phyloP scores from a whole-genome alignment of 2,329 filamentous ascomycete genomes.

The Alternaria sp. region DNA sequence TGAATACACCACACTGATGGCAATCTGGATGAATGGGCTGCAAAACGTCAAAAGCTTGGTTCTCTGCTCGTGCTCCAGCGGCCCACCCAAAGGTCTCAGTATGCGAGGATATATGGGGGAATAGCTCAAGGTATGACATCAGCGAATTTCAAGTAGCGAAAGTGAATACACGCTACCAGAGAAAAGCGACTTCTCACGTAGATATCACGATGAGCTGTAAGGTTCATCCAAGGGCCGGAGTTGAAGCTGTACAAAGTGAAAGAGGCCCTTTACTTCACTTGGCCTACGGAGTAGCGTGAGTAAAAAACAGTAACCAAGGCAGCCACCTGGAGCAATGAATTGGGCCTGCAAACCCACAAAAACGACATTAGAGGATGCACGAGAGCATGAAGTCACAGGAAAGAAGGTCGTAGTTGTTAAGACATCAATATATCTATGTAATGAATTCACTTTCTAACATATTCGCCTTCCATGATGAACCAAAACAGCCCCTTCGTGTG shows the following conservation, averaged over 20 bases:
- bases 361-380: background rate
- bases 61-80: too few relatives aligned
- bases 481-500: slow-evolving; percentile 41
- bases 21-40: too few relatives aligned
- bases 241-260: background rate
- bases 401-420: slow-evolving; percentile 1
- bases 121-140: too few relatives aligned
- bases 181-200: background rate
- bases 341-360: accelerated
- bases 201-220: background rate
- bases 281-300: background rate
- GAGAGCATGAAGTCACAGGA: background rate
- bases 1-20: too few relatives aligned
- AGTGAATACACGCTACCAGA: background rate
- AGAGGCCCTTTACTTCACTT: background rate
- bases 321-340: background rate
- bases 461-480: slow-evolving; percentile 39
- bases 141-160: too few relatives aligned
- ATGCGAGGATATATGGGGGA: too few relatives aligned
- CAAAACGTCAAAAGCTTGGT: too few relatives aligned
- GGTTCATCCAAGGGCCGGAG: background rate
- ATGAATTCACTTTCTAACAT: slow-evolving; percentile 49
- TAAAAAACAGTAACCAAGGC: background rate
- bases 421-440: slow-evolving; percentile 40
- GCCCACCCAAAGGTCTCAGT: too few relatives aligned